Base-by-base conservation (phyloP, 75 land plant genomes). In the Selaginella moellendorffii region DNA sequence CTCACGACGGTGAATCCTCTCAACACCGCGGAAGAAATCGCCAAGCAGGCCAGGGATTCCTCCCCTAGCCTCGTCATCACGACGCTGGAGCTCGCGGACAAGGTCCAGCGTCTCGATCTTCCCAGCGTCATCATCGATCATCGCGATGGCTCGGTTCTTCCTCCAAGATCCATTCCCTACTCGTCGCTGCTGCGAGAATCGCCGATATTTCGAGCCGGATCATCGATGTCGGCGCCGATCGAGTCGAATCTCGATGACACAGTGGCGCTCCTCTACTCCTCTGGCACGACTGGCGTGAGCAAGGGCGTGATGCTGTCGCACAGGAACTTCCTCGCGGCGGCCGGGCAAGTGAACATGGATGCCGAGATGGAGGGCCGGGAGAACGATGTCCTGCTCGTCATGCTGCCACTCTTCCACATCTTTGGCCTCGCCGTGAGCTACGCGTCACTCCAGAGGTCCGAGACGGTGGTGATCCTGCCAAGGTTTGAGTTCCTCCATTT, bases 331-430 rank as follows among this genome's bases (percentile, higher is more conserved):
- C 83, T 83, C 12, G 70, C 79, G 24, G 29, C 79, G 20, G 67
- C 77, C 0, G 5, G 72, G 24, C 72, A 78, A 70, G 65, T 69
- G 12, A 29, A 53, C 0, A 19, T 56, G 9, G 25, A 56, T 56
- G 19, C 59, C 5, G n/a, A 8, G 2, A 5, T 56, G 9, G 59
- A 25, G 59, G 59, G 59, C 5, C 8, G 59, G n/a, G 59, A 21
- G n/a, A 21, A 56, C 9, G 59, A 56, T 19, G 24, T 76, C 46
- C 76, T 62, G 53, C 46, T 90, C 5, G 78, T 79, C 53, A 46
- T 87, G 28, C 29, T 87, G 1, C 97, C 97, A 0, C 69, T 90
- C 92, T 90, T 84, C 54, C 97, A 90, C 68, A 70, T 90, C 10
- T 90, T 77, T 53, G 92, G 88, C 25, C 54, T 90, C 31, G 54